These are phyloP conservation scores for Aspergillaceae sp. DNA, from an alignment of 2,329 filamentous ascomycete species.

Conservation along the genomic window DNA sequence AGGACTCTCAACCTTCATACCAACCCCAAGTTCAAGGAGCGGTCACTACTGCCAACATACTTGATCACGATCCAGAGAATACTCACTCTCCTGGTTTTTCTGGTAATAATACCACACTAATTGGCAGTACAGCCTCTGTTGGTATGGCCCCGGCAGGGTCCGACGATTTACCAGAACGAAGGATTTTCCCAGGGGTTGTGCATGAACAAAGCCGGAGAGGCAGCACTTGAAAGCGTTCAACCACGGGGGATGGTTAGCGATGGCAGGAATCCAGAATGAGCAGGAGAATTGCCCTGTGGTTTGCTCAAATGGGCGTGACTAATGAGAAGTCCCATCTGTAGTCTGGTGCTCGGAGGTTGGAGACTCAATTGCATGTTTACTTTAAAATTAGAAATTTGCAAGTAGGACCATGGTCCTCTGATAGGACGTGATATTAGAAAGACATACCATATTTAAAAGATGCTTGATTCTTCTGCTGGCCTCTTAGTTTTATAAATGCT, in stretches of 20 bases:
- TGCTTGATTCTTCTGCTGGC: too few species aligned
- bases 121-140: conserved; percentile 1
- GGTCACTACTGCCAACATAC: not conserved
- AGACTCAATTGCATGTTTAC: too few species aligned
- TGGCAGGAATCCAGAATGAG: too few species aligned
- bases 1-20: not conserved
- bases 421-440: too few species aligned
- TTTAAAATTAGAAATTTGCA: too few species aligned
- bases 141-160: conserved; percentile 6
- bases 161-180: conserved; percentile 24
- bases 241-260: not conserved
- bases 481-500: too few species aligned
- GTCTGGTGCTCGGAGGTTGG: too few species aligned
- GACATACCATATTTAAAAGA: too few species aligned
- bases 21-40: not conserved
- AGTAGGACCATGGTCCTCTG: too few species aligned
- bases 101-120: not conserved
- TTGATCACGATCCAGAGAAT: not conserved
- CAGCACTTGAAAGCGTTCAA: conserved; percentile 10
- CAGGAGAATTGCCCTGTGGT: too few species aligned
- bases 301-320: too few species aligned
- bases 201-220: conserved; percentile 29
- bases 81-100: not conserved
- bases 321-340: too few species aligned
- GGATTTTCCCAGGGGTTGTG: conserved; percentile 36